phyloP scores from a whole-genome alignment of 2,329 filamentous ascomycete genomes.

The Diplocarpon mali region DNA sequence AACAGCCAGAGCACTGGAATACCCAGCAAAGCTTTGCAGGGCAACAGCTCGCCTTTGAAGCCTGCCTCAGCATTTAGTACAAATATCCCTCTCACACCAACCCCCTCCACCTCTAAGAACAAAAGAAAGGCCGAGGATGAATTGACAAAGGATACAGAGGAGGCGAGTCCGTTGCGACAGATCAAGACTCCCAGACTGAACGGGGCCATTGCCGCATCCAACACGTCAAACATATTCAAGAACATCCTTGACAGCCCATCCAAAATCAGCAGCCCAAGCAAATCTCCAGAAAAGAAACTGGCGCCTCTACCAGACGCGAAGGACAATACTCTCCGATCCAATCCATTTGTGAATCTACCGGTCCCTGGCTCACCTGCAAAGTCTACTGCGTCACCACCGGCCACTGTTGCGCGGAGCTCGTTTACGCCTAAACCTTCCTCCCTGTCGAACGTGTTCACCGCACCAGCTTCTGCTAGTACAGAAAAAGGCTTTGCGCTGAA shows the following conservation, averaged over 20 bases:
- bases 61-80: background rate
- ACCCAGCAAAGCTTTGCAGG: background rate
- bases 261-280: conserved; percentile 4
- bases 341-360: conserved; percentile 22
- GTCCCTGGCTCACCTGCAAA: conserved; percentile 14
- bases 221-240: conserved; percentile 26
- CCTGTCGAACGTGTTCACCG: background rate
- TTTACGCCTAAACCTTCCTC: conserved; percentile 1
- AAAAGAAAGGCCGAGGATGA: conserved; percentile 26
- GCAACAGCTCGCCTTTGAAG: background rate
- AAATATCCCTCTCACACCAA: background rate
- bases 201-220: conserved; percentile 18
- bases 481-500: conserved; percentile 7
- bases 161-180: conserved; percentile 15
- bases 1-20: background rate
- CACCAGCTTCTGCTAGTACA: background rate
- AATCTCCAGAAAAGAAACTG: conserved; percentile 17
- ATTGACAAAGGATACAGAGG: conserved; percentile 21
- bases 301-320: conserved; percentile 6
- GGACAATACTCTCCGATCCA: conserved; percentile 17
- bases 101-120: conserved; percentile 12
- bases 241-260: conserved; percentile 22
- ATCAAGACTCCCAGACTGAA: conserved; percentile 15
- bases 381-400: background rate
- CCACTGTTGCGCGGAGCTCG: conserved; percentile 2